Conservation (phyloP, 192 early-diverging fungal genomes). For the Backusella psychrophila region DNA sequence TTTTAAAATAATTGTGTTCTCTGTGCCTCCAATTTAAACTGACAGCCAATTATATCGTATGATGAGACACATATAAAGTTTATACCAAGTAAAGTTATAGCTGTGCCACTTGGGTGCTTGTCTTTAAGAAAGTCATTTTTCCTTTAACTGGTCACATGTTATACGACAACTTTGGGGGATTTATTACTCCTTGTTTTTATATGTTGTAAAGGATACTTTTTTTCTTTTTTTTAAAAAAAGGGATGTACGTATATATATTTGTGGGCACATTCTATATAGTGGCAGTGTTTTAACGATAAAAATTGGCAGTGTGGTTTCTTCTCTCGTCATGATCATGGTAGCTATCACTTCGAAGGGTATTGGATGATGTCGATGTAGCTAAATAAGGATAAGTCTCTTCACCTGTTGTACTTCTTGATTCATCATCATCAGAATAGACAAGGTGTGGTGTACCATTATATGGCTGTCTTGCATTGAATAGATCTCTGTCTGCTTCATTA, state of each 20-base stretch:
- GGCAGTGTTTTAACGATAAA: background rate
- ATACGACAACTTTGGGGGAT: background rate
- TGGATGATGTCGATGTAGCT: background rate
- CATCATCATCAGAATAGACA: slow-evolving; percentile 12
- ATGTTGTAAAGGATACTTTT: background rate
- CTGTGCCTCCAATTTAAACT: background rate
- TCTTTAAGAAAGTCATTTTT: background rate
- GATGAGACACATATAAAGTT: background rate
- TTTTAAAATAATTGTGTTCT: background rate
- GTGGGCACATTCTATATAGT: background rate
- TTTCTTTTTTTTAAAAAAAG: background rate
- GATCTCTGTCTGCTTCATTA: slow-evolving; percentile 7
- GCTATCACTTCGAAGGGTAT: background rate
- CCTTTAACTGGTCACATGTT: background rate
- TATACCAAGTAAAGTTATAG: background rate
- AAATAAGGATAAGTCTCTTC: background rate
- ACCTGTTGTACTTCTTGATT: slow-evolving; percentile 15
- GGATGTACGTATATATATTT: background rate
- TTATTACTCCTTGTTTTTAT: background rate
- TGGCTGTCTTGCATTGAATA: slow-evolving; percentile 4
- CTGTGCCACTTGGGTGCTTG: background rate
- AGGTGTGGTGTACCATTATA: slow-evolving; percentile 4
- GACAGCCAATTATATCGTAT: background rate
- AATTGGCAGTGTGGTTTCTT: background rate
- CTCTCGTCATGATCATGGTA: background rate